Evolutionary conservation across 179 eudicot species (phyloP).

Genomic region (Drosera spatulata): DNA sequence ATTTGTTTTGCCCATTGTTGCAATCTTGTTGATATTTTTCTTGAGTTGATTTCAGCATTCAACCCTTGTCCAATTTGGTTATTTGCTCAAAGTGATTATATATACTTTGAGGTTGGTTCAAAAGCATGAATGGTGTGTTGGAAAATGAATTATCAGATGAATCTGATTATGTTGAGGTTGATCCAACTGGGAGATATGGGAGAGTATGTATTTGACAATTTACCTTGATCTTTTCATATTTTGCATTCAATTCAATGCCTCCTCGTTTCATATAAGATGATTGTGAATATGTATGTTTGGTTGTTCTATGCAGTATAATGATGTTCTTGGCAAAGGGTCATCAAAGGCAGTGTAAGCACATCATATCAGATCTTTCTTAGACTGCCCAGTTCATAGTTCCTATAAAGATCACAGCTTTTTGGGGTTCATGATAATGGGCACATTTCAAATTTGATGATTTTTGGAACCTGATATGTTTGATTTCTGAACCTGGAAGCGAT

Average conservation of each 20-base stretch:
- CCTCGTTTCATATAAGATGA: background rate
- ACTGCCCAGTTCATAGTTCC: background rate
- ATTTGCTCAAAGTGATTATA: too few relatives aligned
- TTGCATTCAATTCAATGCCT: background rate
- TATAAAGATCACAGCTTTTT: too few relatives aligned
- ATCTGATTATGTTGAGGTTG: constrained; percentile 60
- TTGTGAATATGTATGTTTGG: constrained; percentile 2
- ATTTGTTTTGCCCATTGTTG: too few relatives aligned
- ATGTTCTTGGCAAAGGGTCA: constrained; percentile 84
- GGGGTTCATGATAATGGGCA: background rate
- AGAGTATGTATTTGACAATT: constrained; percentile 38
- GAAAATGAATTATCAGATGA: constrained; percentile 14
- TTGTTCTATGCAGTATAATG: constrained; percentile 60
- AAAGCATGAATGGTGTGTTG: too few relatives aligned
- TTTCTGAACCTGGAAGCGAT: too few relatives aligned
- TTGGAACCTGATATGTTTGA: too few relatives aligned
- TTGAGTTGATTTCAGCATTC: too few relatives aligned
- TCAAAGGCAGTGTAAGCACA: constrained; percentile 94
- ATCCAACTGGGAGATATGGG: constrained; percentile 77
- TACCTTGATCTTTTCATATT: too few relatives aligned
- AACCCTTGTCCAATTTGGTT: too few relatives aligned
- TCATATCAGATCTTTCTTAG: background rate
- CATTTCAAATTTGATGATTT: too few relatives aligned
- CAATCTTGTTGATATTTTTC: too few relatives aligned
- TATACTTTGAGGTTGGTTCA: too few relatives aligned